Evolutionary conservation across 2,329 filamentous ascomycete species (phyloP).

Genomic region (Magnaporthales sp.): DNA sequence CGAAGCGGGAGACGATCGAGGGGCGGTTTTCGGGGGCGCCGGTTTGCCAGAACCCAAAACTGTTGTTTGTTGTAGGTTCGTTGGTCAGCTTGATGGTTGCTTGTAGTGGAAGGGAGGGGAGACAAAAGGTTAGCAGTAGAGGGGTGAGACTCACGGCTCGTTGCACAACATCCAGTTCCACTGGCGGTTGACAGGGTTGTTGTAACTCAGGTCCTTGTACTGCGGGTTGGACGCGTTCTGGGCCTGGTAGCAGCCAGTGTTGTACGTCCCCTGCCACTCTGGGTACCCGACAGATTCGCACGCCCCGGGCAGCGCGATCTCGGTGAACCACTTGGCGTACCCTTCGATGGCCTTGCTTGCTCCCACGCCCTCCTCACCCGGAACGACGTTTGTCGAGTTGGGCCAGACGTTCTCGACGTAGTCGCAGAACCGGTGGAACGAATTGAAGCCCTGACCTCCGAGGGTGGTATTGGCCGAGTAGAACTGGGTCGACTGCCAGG

Average conservation of each 20-base stretch:
- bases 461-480: constrained; percentile 28
- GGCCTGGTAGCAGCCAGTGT: constrained; percentile 35
- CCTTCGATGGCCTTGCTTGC: constrained; percentile 39
- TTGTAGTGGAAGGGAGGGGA: no score
- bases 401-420: constrained; percentile 34
- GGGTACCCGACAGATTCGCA: constrained; percentile 31
- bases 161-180: constrained; percentile 51
- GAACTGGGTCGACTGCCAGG: constrained; percentile 37
- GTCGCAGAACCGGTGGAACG: constrained; percentile 41
- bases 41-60: constrained; percentile 29
- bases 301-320: constrained; percentile 30
- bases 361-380: constrained; percentile 41
- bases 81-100: no score
- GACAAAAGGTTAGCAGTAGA: not conserved
- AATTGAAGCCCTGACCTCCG: constrained; percentile 14
- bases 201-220: constrained; percentile 24
- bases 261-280: constrained; percentile 22
- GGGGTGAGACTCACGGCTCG: constrained; percentile 19
- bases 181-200: constrained; percentile 38
- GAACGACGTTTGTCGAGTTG: constrained; percentile 28
- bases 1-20: constrained; percentile 30
- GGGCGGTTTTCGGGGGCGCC: constrained; percentile 33
- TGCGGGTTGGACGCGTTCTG: constrained; percentile 34
- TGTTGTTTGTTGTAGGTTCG: not conserved
- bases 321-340: constrained; percentile 40